Evolutionary conservation across 1,139 yeast species (phyloP), one percentile per base, ranked within the genome.

Genomic region (Yarrowia galli): DNA sequence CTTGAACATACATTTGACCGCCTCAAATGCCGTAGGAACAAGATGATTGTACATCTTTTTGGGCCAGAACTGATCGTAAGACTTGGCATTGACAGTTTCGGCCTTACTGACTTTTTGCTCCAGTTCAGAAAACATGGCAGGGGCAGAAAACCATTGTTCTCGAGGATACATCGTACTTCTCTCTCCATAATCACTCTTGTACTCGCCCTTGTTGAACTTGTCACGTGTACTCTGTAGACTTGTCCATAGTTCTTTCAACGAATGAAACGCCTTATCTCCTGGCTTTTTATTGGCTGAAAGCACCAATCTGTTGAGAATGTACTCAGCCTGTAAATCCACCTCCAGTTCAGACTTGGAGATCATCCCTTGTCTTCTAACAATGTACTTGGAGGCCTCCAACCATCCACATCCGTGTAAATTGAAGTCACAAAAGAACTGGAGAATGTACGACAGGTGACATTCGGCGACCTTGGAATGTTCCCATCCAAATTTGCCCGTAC

Each of bases 381-480:
- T 68, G 0, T 70, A 71, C 38, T 69, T 70, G 3, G 71, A 70
- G 69, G 84, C 68, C 25, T 82, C 79, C 45, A 95, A 71, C 92
- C 96, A 89, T 7, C 89, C 88, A 76, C 98, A 91, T 0, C 97
- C 96, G 76, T 84, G 91, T 46, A 93, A 78, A 74, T 93, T 93
- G 77, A 84, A 92, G 74, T 96, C 99, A 0, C 91, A 82, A 49
- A 91, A 77, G 74, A 95, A 92, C 74, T 95, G 98, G 22, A 92
- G 77, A 0, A 85, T 75, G 73, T 81, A 88, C 0, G 97, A 96
- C 15, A 95, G 82, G 75, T 95, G 98, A 0, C 93, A 83, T 74
- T 95, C 99, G 74, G 82, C 91, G 0, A 87, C 85, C 65, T 86
- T 87, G 23, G 77, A 69, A 0, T 72, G 67, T 16, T 70, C 70